Conservation (phyloP, 2,329 filamentous ascomycete species). For the Sporothrix pseudoabietina region DNA sequence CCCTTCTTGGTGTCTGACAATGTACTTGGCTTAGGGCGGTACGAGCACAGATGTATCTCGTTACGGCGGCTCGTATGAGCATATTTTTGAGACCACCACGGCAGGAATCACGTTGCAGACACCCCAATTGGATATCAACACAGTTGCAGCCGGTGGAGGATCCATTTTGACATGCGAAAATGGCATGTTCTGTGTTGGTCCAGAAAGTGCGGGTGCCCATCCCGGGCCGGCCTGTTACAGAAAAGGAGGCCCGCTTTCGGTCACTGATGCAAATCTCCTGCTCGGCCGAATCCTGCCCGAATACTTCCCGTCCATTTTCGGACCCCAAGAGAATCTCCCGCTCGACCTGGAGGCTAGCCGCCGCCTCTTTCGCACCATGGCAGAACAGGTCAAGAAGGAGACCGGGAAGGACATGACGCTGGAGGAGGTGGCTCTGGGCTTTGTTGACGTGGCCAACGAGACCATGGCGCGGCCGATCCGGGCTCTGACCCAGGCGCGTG, state of each 20-base stretch:
- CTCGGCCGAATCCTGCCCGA: constrained; percentile 59
- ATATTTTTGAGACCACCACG: constrained; percentile 66
- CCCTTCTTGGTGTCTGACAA: too few species aligned
- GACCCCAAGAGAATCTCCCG: constrained; percentile 65
- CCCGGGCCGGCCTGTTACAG: constrained; percentile 69
- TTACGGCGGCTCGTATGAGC: constrained; percentile 60
- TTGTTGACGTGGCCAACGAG: constrained; percentile 70
- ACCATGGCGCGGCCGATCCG: constrained; percentile 78
- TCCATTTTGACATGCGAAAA: constrained; percentile 70
- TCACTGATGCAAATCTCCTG: constrained; percentile 68
- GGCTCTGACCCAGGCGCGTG: constrained; percentile 88
- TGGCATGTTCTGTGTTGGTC: constrained; percentile 81
- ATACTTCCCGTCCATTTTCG: constrained; percentile 70
- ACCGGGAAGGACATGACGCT: constrained; percentile 50
- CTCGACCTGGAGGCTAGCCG: constrained; percentile 81
- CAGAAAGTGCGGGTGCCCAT: constrained; percentile 73
- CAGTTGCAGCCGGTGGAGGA: constrained; percentile 77
- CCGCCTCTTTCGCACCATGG: constrained; percentile 51
- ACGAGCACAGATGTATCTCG: constrained; percentile 29
- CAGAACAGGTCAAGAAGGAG: constrained; percentile 57
- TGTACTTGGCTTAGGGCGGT: constrained; percentile 15
- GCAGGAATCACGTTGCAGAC: constrained; percentile 89
- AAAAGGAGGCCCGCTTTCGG: constrained; percentile 50
- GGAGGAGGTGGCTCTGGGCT: constrained; percentile 64
- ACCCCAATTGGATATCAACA: constrained; percentile 91